These are phyloP conservation scores for Tetradesmus lagerheimii DNA, from an alignment of 139 green algal species.

Conservation along the genomic window DNA sequence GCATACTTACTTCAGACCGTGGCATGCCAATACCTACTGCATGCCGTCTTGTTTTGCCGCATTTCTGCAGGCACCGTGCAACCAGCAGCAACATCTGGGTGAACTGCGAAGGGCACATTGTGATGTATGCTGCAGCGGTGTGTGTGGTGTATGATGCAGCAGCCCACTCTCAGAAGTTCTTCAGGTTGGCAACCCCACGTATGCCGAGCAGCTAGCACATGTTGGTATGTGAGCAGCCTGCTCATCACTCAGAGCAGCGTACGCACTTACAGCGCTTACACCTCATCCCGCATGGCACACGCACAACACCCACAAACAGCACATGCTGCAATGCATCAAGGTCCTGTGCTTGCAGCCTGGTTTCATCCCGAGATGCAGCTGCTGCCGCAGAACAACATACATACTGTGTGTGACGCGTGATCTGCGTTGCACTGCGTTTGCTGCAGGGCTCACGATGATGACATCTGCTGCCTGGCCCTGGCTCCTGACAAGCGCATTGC, in stretches of 20 bases:
- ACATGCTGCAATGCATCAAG: too few relatives aligned
- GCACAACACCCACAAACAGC: too few relatives aligned
- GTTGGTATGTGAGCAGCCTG: too few relatives aligned
- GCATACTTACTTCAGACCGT: neutral
- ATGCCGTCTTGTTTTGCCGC: neutral
- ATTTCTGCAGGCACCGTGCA: constrained; percentile 55
- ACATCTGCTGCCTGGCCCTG: constrained; percentile 73
- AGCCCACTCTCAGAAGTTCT: constrained; percentile 48
- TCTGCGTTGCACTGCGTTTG: neutral
- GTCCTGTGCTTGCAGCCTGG: too few relatives aligned
- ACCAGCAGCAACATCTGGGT: constrained; percentile 71
- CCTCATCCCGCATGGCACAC: too few relatives aligned
- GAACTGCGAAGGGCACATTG: constrained; percentile 55
- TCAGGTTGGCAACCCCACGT: neutral
- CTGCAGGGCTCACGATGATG: constrained; percentile 80
- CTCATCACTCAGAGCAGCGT: too few relatives aligned
- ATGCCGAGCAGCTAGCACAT: too few relatives aligned
- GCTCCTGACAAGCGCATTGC: constrained; percentile 55
- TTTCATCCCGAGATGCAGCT: too few relatives aligned
- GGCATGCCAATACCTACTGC: neutral
- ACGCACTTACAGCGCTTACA: too few relatives aligned
- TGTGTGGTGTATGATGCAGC: constrained; percentile 73
- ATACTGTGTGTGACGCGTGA: neutral
- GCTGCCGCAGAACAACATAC: too few relatives aligned
- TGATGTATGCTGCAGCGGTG: constrained; percentile 74